Conservation (phyloP, 108 stramenopile species). For the Epithemia pelagica region DNA sequence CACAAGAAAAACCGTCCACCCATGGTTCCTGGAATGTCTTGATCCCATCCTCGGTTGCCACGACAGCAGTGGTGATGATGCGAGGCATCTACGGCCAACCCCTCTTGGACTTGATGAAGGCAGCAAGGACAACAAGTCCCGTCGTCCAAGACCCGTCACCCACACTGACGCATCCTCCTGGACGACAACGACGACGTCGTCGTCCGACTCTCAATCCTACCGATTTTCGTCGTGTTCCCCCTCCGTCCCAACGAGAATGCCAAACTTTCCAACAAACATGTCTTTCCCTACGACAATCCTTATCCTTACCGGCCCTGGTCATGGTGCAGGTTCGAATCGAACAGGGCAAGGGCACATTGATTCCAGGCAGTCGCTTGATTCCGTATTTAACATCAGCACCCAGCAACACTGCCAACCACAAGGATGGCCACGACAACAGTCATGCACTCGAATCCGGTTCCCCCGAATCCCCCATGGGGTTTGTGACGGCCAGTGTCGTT, state of each 20-base stretch:
- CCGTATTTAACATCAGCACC: no score
- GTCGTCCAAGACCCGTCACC: background rate
- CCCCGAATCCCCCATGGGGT: constrained; percentile 26
- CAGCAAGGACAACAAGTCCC: constrained; percentile 20
- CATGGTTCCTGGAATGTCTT: background rate
- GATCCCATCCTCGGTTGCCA: background rate
- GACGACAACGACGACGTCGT: constrained; percentile 18
- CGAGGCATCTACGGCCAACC: constrained; percentile 64
- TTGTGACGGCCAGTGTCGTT: constrained; percentile 48
- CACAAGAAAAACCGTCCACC: background rate
- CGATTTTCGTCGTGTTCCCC: constrained; percentile 23
- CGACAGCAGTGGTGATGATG: constrained; percentile 37
- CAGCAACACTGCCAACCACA: no score
- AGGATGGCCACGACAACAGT: constrained; percentile 29
- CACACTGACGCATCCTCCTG: background rate
- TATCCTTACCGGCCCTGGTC: constrained; percentile 69
- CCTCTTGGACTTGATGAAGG: constrained; percentile 40
- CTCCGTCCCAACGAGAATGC: constrained; percentile 26
- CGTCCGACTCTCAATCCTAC: constrained; percentile 12
- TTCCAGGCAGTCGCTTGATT: no score
- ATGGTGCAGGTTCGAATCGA: constrained; percentile 50
- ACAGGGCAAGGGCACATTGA: constrained; percentile 25
- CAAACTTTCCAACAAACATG: constrained; percentile 25
- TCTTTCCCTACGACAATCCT: constrained; percentile 31
- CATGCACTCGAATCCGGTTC: background rate